Evolutionary conservation across 345 rosid genomes (phyloP).

Genomic region (Pugionium dolabratum): DNA sequence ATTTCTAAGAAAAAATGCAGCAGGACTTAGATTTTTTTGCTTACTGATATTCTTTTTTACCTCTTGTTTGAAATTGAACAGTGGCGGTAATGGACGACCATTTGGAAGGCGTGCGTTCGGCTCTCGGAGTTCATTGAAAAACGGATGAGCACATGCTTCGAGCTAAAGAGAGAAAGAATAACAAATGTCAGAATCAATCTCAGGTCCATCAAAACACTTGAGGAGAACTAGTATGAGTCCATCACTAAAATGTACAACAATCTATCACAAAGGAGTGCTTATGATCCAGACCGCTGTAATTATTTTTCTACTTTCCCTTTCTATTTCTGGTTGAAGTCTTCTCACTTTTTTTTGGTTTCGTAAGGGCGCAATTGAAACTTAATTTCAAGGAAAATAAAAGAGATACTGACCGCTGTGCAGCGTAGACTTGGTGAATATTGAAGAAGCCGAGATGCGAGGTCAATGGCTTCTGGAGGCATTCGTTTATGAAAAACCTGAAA

Average conservation of each 20-base stretch:
- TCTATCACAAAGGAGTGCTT: constrained; percentile 1
- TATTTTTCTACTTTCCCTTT: background rate
- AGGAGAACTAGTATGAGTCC: background rate
- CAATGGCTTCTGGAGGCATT: constrained; percentile 90
- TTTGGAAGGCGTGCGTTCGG: constrained; percentile 71
- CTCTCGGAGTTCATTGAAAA: constrained; percentile 80
- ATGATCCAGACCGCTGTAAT: background rate
- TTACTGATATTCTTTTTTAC: constrained; percentile 35
- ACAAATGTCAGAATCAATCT: background rate
- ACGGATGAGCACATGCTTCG: constrained; percentile 78
- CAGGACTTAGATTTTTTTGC: background rate
- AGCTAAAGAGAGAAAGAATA: constrained; percentile 45
- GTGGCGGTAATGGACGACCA: constrained; percentile 62
- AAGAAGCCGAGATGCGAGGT: constrained; percentile 75
- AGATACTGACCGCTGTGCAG: constrained; percentile 66
- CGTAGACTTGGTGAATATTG: constrained; percentile 86
- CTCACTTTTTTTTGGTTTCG: too few species aligned
- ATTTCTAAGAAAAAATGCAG: background rate
- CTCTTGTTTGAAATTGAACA: constrained; percentile 77
- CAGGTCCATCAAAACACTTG: background rate
- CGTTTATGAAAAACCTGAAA: constrained; percentile 70
- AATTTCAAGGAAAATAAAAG: too few species aligned
- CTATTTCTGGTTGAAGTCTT: background rate
- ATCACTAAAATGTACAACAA: background rate
- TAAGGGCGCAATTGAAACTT: too few species aligned